Conservation (phyloP, 2,329 filamentous ascomycete genomes). For the Rutstroemia sp. region DNA sequence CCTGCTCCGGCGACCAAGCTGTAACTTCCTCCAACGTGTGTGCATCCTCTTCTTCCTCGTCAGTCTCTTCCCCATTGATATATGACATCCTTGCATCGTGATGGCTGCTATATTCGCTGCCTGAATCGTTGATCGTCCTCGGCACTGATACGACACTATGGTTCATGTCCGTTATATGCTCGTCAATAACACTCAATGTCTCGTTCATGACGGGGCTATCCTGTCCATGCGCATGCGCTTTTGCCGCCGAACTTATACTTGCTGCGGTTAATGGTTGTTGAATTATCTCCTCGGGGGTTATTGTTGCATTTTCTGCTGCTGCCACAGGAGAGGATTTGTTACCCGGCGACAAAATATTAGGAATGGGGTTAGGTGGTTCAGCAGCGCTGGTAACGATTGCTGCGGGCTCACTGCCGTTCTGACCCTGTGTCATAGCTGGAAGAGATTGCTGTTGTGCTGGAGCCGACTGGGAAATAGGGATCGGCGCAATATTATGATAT, state of each 20-base stretch:
- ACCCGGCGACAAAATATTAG: background rate
- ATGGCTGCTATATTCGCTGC: slow-evolving; percentile 82
- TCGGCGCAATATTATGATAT: slow-evolving; percentile 19
- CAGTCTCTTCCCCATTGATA: slow-evolving; percentile 89
- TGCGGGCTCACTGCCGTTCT: background rate
- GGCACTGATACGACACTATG: slow-evolving; percentile 39
- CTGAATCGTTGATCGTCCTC: slow-evolving; percentile 61
- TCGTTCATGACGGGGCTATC: slow-evolving; percentile 84
- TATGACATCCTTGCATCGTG: slow-evolving; percentile 75
- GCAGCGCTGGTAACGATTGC: background rate
- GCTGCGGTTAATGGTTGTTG: slow-evolving; percentile 29
- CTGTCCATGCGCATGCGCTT: slow-evolving; percentile 37
- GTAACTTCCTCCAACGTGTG: slow-evolving; percentile 69
- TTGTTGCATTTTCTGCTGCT: background rate
- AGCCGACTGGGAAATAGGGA: slow-evolving; percentile 12
- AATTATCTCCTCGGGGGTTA: slow-evolving; percentile 16
- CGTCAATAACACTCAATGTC: slow-evolving; percentile 91
- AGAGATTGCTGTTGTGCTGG: background rate
- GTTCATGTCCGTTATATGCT: slow-evolving; percentile 85
- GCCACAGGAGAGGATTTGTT: background rate
- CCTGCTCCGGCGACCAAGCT: slow-evolving; percentile 70
- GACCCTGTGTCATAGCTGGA: background rate
- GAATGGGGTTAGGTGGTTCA: background rate
- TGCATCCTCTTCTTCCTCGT: slow-evolving; percentile 76
- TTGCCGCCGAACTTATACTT: slow-evolving; percentile 40